Evolutionary conservation across 2,329 filamentous ascomycete species (phyloP).

Genomic region (Talaromyces islandicus): DNA sequence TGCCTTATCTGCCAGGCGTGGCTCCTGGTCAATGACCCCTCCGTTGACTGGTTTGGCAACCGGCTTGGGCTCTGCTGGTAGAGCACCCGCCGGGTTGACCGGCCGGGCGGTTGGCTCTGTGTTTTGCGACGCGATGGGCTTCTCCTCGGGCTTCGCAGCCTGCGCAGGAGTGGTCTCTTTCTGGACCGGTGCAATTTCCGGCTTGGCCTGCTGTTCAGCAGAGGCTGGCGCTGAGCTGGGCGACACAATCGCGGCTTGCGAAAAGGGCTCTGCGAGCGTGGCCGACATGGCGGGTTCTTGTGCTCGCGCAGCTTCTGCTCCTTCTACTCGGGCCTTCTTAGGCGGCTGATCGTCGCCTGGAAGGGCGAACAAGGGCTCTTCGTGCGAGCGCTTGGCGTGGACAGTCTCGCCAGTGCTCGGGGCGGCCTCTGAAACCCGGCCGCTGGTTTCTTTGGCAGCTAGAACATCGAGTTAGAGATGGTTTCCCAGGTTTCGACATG

Average conservation of each 20-base stretch:
- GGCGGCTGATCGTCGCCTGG: conserved; percentile 26
- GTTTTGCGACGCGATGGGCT: background rate
- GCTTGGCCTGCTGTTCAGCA: background rate
- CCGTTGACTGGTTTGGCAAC: background rate
- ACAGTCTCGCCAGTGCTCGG: conserved; percentile 9
- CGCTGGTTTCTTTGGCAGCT: background rate
- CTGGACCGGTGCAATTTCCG: background rate
- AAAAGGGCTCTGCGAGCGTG: background rate
- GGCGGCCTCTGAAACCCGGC: conserved; percentile 2
- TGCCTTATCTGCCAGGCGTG: background rate
- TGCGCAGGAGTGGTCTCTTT: background rate
- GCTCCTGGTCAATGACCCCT: background rate
- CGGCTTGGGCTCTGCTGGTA: background rate
- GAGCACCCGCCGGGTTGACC: background rate
- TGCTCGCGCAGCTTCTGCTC: conserved; percentile 2
- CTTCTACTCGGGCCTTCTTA: conserved; percentile 31
- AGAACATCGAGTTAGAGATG: background rate
- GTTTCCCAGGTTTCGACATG: background rate
- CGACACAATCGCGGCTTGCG: background rate
- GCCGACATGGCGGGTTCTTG: background rate
- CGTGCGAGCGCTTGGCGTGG: conserved; percentile 31
- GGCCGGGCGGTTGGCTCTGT: background rate
- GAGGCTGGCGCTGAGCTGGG: background rate
- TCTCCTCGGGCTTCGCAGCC: background rate
- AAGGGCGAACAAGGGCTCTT: conserved; percentile 24